Evolutionary conservation across 805 yeast species (phyloP).

Genomic region (Scheffersomyces stipitis): DNA sequence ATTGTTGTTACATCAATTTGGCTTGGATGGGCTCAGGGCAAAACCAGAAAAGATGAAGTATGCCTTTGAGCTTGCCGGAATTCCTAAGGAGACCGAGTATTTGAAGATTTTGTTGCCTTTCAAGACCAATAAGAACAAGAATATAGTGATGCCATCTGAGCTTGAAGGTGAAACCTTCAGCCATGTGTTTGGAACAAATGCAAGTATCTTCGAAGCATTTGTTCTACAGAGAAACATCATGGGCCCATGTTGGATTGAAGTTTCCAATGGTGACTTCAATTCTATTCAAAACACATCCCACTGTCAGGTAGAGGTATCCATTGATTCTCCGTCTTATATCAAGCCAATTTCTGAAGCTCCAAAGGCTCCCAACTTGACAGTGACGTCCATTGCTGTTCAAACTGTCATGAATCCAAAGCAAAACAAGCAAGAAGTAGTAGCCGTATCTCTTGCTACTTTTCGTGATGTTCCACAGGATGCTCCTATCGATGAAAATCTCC

Average conservation of each 20-base stretch:
- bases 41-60: slow-evolving; percentile 75
- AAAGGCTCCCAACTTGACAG: slow-evolving; percentile 63
- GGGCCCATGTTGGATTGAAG: slow-evolving; percentile 98
- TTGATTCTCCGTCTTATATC: slow-evolving; percentile 48
- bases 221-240: slow-evolving; percentile 78
- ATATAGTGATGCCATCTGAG: slow-evolving; percentile 55
- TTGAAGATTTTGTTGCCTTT: slow-evolving; percentile 76
- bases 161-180: slow-evolving; percentile 73
- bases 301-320: slow-evolving; percentile 73
- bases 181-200: slow-evolving; percentile 75
- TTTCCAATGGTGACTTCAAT: slow-evolving; percentile 61
- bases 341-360: slow-evolving; percentile 47
- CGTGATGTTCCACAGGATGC: slow-evolving; percentile 71
- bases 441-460: slow-evolving; percentile 76
- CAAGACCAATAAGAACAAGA: slow-evolving; percentile 55
- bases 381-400: slow-evolving; percentile 75
- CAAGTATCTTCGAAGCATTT: slow-evolving; percentile 80
- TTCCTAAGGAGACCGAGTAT: slow-evolving; percentile 80
- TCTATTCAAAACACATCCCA: slow-evolving; percentile 67
- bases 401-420: slow-evolving; percentile 73
- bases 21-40: slow-evolving; percentile 61
- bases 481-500: slow-evolving; percentile 59
- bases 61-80: slow-evolving; percentile 80
- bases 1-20: slow-evolving; percentile 59
- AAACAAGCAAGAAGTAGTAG: slow-evolving; percentile 82